Evolutionary conservation across 495 filamentous ascomycete species (phyloP).

Genomic region (Daldinia concentrica): DNA sequence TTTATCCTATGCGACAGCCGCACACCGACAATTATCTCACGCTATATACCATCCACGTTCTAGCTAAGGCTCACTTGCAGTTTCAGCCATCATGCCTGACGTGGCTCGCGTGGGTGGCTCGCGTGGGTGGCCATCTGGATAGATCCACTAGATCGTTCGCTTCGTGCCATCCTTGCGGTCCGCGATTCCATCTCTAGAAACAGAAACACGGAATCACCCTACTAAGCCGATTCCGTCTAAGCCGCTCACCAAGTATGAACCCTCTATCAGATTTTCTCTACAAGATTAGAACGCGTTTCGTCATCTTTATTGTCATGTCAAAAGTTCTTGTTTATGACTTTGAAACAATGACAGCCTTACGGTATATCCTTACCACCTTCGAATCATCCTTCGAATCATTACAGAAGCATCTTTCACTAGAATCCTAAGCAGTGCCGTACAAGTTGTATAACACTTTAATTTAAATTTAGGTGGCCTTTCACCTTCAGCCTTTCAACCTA

Average conservation of each 20-base stretch:
- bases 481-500: not conserved
- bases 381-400: constrained; percentile 4
- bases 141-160: constrained; percentile 22
- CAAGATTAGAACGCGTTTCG: not conserved
- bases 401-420: not conserved
- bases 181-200: constrained; percentile 21
- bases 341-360: not conserved
- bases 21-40: constrained; percentile 35
- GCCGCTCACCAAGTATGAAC: not conserved
- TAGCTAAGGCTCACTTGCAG: constrained; percentile 30
- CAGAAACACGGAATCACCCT: constrained; percentile 7
- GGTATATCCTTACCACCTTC: not conserved
- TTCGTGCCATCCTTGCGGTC: constrained; percentile 13
- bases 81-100: constrained; percentile 40
- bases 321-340: not conserved
- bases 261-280: not conserved
- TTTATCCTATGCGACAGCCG: constrained; percentile 26
- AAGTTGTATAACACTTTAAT: not conserved
- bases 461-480: not conserved
- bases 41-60: constrained; percentile 35
- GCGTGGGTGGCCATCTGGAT: constrained; percentile 22
- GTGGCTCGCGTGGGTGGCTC: constrained; percentile 30
- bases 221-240: constrained; percentile 1
- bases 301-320: not conserved
- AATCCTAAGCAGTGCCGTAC: not conserved